These are phyloP conservation scores for Alloteropsis angusta DNA, from an alignment of 202 grass and related monocot species.

Conservation along the genomic window DNA sequence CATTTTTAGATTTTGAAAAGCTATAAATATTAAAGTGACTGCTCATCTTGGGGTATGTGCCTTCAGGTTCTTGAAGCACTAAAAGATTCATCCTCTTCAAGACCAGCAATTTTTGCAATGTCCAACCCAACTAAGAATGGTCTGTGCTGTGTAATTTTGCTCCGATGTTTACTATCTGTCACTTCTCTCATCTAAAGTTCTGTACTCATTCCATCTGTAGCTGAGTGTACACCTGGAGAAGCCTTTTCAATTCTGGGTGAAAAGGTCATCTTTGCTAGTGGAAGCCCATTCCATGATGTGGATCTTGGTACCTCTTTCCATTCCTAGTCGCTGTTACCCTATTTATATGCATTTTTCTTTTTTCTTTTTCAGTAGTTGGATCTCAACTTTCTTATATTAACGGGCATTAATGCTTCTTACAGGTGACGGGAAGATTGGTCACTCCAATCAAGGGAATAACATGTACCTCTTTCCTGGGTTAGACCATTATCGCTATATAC, in stretches of 20 bases:
- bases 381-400: not conserved
- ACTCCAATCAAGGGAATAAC: constrained; percentile 98
- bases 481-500: constrained; percentile 27
- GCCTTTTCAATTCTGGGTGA: constrained; percentile 86
- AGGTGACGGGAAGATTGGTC: constrained; percentile 90
- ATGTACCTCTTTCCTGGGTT: constrained; percentile 99
- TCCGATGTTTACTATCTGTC: constrained; percentile 1
- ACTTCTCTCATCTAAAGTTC: constrained; percentile 21
- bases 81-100: constrained; percentile 83
- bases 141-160: constrained; percentile 35
- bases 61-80: constrained; percentile 82
- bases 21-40: constrained; percentile 5
- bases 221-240: constrained; percentile 89
- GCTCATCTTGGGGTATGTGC: constrained; percentile 6
- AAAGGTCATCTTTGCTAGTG: constrained; percentile 79
- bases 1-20: not conserved
- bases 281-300: constrained; percentile 85
- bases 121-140: constrained; percentile 97
- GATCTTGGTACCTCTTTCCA: constrained; percentile 61
- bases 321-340: not conserved
- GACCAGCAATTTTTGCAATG: constrained; percentile 95
- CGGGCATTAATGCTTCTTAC: constrained; percentile 25
- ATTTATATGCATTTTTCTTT: not conserved
- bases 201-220: constrained; percentile 32
- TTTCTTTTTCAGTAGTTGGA: not conserved